Evolutionary conservation across 1,284 basidiomycete genomes (phyloP).

Genomic region (Cryptococcus hybrid): DNA sequence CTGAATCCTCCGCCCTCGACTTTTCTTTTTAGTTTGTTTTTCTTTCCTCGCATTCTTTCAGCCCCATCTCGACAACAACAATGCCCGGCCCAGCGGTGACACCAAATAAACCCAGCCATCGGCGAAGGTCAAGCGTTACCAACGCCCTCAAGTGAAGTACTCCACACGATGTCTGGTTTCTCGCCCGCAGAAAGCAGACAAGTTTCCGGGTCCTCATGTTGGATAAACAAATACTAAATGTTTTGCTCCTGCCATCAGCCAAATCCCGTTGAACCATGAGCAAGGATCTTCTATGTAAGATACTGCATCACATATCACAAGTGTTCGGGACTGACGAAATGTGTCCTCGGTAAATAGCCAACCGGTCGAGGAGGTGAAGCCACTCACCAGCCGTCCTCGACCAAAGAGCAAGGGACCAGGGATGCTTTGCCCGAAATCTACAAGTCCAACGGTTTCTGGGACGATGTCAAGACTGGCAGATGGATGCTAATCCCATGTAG

Average conservation of each 20-base stretch:
- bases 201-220: not conserved
- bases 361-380: conserved; percentile 26
- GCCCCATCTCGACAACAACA: not conserved
- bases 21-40: not conserved
- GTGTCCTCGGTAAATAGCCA: not conserved
- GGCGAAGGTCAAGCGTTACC: conserved; percentile 39
- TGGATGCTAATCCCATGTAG: conserved; percentile 72
- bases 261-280: conserved; percentile 40
- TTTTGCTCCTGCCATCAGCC: conserved; percentile 15
- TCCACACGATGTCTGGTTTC: not conserved
- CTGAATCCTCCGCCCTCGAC: not conserved
- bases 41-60: not conserved
- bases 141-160: conserved; percentile 32
- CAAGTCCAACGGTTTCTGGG: conserved; percentile 50
- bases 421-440: conserved; percentile 36
- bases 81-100: not conserved
- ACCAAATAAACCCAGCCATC: conserved; percentile 12
- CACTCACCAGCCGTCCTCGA: conserved; percentile 22
- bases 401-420: conserved; percentile 7
- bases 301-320: not conserved
- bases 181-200: too few relatives aligned
- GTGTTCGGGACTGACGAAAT: not conserved
- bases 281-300: not conserved
- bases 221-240: too few relatives aligned
- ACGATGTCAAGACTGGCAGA: conserved; percentile 56